Base-by-base conservation (phyloP, 2,329 filamentous ascomycete genomes). In the Drechslera avenae region DNA sequence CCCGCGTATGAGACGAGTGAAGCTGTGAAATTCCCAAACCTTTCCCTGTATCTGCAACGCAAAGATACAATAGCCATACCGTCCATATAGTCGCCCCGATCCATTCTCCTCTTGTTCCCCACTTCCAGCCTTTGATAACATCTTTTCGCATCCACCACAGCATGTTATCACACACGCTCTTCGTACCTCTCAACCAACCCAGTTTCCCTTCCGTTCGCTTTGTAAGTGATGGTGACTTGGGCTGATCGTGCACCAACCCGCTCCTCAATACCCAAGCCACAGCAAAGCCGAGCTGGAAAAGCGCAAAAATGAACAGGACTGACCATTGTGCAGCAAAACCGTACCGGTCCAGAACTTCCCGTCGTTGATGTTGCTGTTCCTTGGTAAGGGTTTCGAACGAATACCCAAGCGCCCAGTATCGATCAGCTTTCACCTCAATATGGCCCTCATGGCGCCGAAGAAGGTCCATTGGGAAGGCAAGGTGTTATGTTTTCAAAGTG, bases 281-380 rank as follows among this genome's bases (percentile, higher is more conserved):
- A 14, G 77, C 52, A 45, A 75, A 76, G 34, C 64, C 71, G 16
- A 74, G 17, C 53, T 78, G 76, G 40, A 77, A 76, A 2, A 77
- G 51, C 3, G 75, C 57, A 12, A 83, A 59, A 19, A 80, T 69
- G 3, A 79, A 55, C 7, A 85, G 52, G 4, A 79, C 74, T 1
- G 83, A 84, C 54, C 77, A 69, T 65, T 86, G 83, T 13, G 83
- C 83, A 31, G 81, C 70, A n/a, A 75, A 68, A 6, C 81, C 83
- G 45, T 84, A 82, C 41, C 72, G 71, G 60, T 84, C 79, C n/a
- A 86, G 77, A 18, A 80, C 64, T 18, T 77, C 71, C 28, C 83
- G 76, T 30, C 83, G 77, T 19, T 76, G 74, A 39, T 79, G 71
- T 46, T 79, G 77, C 57, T 84, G 78, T 19, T 76, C 72, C 12